Percentiles rank a stretch among this genome's conserved stretches.
Evolutionary conservation across 352 stramenopile species (phyloP).

Genomic region (Thraustotheca clavata): DNA sequence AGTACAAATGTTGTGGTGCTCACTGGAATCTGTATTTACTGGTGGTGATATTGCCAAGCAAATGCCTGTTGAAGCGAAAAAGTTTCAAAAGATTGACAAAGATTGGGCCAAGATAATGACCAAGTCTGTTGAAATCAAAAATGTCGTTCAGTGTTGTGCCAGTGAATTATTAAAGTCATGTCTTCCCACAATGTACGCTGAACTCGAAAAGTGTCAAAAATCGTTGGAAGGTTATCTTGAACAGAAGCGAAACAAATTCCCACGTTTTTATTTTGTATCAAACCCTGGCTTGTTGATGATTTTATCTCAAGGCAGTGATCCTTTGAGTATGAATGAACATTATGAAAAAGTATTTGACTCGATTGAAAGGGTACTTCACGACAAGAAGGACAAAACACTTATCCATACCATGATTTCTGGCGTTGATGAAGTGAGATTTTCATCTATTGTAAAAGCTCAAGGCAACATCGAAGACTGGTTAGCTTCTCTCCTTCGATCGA

Average conservation of each 20-base stretch:
- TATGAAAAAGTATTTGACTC: conserved; percentile 99
- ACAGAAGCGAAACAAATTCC: conserved; percentile 98
- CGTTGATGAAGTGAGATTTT: conserved; percentile 94
- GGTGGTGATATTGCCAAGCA: conserved; percentile 98
- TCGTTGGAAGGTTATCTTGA: conserved; percentile 97
- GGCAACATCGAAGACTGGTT: conserved; percentile 99
- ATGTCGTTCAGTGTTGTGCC: conserved; percentile 89
- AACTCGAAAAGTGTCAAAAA: conserved; percentile 98
- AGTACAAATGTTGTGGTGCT: conserved; percentile 98
- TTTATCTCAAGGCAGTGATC: conserved; percentile 95
- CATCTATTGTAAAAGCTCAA: conserved; percentile 90
- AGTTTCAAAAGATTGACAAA: conserved; percentile 97
- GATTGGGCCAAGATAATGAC: conserved; percentile 98
- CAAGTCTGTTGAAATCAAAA: conserved; percentile 86
- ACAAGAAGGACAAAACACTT: conserved; percentile 97
- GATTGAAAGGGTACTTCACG: conserved; percentile 96
- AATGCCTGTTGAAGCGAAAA: conserved; percentile 97
- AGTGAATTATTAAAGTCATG: conserved; percentile 96
- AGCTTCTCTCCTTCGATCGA: conserved; percentile 89
- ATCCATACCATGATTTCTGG: conserved; percentile 91
- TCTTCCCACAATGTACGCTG: conserved; percentile 95
- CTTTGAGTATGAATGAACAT: conserved; percentile 97
- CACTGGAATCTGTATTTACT: conserved; percentile 97
- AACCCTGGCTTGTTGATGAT: conserved; percentile 97
- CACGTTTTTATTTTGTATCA: conserved; percentile 98